Base-by-base conservation (phyloP, 768 basidiomycete genomes). In the Lentinula boryana region DNA sequence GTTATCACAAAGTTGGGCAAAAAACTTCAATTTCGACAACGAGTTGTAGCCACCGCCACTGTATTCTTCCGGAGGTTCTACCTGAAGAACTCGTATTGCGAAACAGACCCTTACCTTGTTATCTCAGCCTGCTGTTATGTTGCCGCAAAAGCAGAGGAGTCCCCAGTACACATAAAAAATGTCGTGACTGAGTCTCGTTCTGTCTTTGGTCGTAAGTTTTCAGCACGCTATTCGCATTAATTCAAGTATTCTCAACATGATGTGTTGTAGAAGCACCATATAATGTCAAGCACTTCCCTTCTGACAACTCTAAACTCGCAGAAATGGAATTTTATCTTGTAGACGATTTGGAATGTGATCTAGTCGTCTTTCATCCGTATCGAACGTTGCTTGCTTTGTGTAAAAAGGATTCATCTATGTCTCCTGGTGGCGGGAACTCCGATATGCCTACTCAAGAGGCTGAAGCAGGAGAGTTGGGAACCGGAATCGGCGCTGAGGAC, bases 311-410 rank as follows among this genome's bases (percentile, higher is more conserved):
- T 10, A 95, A 93, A 68, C 78, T 99, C 13, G 97, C 95, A 3
- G 97, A 99, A 72, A 98, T 98, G 95, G 96, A 98, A 70, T 98
- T 98, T 75, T 98, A 96, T 75, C 86, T 98, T 9, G 88, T 99
- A 23, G 93, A 93, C 68, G 95, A 99, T 70, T 83, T 98, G 31
- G 95, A 97, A 71, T 98, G 96, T 68, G 93, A 98, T 72, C 77
- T 99, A 46, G 83, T 88, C 58, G 83, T 98, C 7, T 98, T 94
- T 71, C 97, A 98, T 71, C 96, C 97, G 0, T 99, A 99, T 73
- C 87, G 94, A 56, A 91, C 93, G 0, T 82, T 98, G 23, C 76
- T 90, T 44, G 78, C 89, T 1, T 77, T 97, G 18, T 91, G 89
- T 66, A 87, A 83, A 62, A 84, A 84, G 62, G 85, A 86, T 41